These are phyloP conservation scores for Azolla pinnata DNA, from an alignment of 75 land plant genomes.

Conservation along the genomic window DNA sequence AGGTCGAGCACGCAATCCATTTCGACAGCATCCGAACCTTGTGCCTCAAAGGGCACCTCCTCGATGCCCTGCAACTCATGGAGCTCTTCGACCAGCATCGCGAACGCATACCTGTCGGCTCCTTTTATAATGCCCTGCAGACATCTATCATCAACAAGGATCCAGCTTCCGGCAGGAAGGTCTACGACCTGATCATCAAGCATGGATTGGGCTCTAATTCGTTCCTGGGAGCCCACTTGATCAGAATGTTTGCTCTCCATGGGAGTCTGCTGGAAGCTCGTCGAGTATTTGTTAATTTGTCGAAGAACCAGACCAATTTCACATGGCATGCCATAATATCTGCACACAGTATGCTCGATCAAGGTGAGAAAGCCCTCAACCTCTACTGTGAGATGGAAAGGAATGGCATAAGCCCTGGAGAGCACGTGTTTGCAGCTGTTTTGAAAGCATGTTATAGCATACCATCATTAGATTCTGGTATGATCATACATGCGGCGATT, in stretches of 20 bases:
- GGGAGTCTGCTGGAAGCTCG: slow-evolving; percentile 29
- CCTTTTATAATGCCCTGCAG: no score
- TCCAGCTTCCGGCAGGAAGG: neutral
- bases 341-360: slow-evolving; percentile 26
- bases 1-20: no score
- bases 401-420: slow-evolving; percentile 28
- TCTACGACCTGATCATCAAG: neutral
- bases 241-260: slow-evolving; percentile 40
- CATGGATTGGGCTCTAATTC: slow-evolving; percentile 1
- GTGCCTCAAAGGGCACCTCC: no score
- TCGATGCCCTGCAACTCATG: no score
- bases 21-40: no score
- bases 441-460: slow-evolving; percentile 37
- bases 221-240: slow-evolving; percentile 30
- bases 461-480: slow-evolving; percentile 40
- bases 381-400: slow-evolving; percentile 34
- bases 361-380: slow-evolving; percentile 21
- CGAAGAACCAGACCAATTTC: slow-evolving; percentile 33
- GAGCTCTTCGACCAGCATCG: no score
- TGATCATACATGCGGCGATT: slow-evolving; percentile 45
- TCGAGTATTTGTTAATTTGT: slow-evolving; percentile 29
- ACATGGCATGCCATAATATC: slow-evolving; percentile 60
- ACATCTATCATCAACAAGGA: neutral
- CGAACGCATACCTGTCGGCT: no score
- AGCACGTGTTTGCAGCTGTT: slow-evolving; percentile 30